These are phyloP conservation scores for Pyracantha coccinea DNA, from an alignment of 331 rosid genomes.

Conservation along the genomic window DNA sequence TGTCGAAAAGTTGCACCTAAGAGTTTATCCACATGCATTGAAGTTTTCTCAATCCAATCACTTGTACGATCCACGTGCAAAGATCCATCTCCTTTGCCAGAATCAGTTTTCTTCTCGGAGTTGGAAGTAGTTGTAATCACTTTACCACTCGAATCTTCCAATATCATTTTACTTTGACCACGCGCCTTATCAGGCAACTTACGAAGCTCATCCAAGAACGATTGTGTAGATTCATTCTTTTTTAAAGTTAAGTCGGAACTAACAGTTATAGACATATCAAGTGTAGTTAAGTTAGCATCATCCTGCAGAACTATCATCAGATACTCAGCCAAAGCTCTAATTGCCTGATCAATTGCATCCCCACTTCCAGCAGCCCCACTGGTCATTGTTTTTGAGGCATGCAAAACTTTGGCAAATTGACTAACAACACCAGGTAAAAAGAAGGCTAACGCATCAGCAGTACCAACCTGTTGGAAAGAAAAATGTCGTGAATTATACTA, in stretches of 20 bases:
- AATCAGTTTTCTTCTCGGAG: conserved; percentile 30
- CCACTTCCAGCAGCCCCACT: conserved; percentile 92
- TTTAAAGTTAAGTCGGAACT: conserved; percentile 25
- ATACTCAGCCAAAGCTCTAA: conserved; percentile 81
- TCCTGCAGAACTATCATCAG: conserved; percentile 82
- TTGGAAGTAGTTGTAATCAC: conserved; percentile 21
- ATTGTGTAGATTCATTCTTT: conserved; percentile 29
- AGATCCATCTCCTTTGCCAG: conserved; percentile 37
- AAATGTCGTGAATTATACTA: neutral
- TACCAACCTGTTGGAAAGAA: conserved; percentile 53
- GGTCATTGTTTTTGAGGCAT: conserved; percentile 54
- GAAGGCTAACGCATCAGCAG: conserved; percentile 89
- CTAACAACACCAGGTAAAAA: conserved; percentile 94
- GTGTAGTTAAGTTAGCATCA: conserved; percentile 45
- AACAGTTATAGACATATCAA: conserved; percentile 27
- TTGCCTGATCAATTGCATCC: conserved; percentile 70
- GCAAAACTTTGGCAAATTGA: conserved; percentile 78
- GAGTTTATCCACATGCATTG: conserved; percentile 59
- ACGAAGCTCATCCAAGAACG: conserved; percentile 74
- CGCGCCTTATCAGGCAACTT: conserved; percentile 48
- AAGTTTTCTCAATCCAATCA: conserved; percentile 73
- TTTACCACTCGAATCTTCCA: conserved; percentile 32
- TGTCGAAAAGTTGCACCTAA: conserved; percentile 64
- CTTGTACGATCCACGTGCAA: conserved; percentile 70
- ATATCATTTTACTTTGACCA: conserved; percentile 23